These are phyloP conservation scores for Ricinus communis DNA, from an alignment of 345 rosid species.

Conservation along the genomic window DNA sequence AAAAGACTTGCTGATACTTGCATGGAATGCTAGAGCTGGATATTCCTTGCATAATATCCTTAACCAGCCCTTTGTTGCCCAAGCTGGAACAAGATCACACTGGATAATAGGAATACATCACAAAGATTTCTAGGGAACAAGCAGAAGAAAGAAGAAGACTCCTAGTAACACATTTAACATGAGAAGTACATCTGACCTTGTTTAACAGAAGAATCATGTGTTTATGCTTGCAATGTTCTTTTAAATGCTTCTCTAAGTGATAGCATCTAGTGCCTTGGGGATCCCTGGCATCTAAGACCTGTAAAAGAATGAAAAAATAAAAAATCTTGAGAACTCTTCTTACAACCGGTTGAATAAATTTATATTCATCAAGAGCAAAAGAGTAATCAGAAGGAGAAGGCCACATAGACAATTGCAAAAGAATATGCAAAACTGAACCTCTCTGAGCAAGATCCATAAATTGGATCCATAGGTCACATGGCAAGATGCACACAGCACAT, in stretches of 20 bases:
- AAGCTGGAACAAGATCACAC: slow-evolving; percentile 97
- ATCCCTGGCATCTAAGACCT: slow-evolving; percentile 98
- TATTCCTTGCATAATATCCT: slow-evolving; percentile 81
- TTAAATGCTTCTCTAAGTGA: slow-evolving; percentile 84
- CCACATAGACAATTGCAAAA: neutral
- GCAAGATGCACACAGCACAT: no score
- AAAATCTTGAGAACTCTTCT: neutral
- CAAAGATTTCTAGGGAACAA: neutral
- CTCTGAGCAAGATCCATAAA: neutral
- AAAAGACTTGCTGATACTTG: slow-evolving; percentile 83
- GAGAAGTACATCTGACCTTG: slow-evolving; percentile 52
- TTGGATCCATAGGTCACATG: no score
- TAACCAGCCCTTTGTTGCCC: slow-evolving; percentile 97
- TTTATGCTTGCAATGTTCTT: slow-evolving; percentile 89
- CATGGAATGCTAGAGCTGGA: slow-evolving; percentile 97
- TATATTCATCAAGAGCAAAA: neutral
- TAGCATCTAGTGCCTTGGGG: slow-evolving; percentile 91
- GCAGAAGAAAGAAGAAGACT: neutral
- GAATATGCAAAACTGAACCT: neutral
- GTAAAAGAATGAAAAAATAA: neutral
- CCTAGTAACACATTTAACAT: neutral
- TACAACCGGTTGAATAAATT: neutral
- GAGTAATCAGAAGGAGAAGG: neutral
- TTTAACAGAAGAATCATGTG: slow-evolving; percentile 88
- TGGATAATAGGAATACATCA: slow-evolving; percentile 24